Evolutionary conservation across 352 stramenopile species (phyloP).

Genomic region (Elongisporangium undulatum): DNA sequence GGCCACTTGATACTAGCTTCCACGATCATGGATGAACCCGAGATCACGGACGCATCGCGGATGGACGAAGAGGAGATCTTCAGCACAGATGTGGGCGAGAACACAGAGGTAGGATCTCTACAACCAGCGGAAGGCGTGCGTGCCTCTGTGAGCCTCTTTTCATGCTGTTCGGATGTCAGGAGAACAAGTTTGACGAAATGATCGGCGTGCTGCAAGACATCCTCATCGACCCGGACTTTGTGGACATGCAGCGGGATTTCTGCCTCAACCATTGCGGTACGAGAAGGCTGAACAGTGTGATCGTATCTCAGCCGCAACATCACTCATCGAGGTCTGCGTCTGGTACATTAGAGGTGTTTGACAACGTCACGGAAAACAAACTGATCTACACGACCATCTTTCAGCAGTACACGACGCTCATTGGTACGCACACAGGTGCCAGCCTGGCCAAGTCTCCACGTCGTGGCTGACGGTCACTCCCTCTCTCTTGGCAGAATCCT

Average conservation of each 20-base stretch:
- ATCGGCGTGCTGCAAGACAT: conserved; percentile 76
- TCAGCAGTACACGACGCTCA: conserved; percentile 71
- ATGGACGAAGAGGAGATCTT: conserved; percentile 62
- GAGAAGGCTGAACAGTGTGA: not conserved
- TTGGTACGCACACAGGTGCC: conserved; percentile 39
- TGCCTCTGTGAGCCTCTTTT: not conserved
- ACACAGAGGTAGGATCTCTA: conserved; percentile 34
- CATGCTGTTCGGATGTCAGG: conserved; percentile 9
- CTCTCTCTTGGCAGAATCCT: conserved; percentile 37
- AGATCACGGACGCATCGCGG: conserved; percentile 30
- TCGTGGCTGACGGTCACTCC: conserved; percentile 5
- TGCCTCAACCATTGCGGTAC: conserved; percentile 76
- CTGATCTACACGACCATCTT: conserved; percentile 81
- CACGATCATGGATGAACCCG: conserved; percentile 30
- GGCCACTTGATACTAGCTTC: not conserved
- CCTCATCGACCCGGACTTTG: conserved; percentile 75
- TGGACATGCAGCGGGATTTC: conserved; percentile 73
- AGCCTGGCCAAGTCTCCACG: not conserved
- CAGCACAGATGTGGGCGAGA: conserved; percentile 58
- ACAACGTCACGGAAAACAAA: conserved; percentile 83
- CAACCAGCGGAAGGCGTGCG: not conserved
- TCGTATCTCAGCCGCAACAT: not conserved
- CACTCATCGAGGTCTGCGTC: conserved; percentile 3
- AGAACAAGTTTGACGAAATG: conserved; percentile 78
- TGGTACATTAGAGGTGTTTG: conserved; percentile 58